Percentiles rank a stretch among this genome's conserved stretches.
Conservation (phyloP, 768 basidiomycete genomes). For the Mrakia frigida region DNA sequence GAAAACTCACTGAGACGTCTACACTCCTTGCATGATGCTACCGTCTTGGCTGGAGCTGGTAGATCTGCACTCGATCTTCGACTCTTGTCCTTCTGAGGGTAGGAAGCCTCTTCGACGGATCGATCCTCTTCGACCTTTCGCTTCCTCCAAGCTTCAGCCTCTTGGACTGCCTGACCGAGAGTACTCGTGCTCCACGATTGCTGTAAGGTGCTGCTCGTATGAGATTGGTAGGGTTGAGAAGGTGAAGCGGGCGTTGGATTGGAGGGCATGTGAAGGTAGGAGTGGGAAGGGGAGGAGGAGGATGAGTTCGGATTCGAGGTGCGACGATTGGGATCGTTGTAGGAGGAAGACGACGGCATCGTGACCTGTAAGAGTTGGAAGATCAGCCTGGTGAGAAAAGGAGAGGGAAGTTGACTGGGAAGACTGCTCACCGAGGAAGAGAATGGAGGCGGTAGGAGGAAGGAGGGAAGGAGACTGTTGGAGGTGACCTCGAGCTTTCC, state of each 20-base stretch:
- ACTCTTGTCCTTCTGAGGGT: no score
- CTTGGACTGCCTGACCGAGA: not conserved
- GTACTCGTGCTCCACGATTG: not conserved
- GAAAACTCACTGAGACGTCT: not conserved
- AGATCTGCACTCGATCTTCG: no score
- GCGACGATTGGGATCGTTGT: not conserved
- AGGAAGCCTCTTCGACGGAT: no score
- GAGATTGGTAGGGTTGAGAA: not conserved
- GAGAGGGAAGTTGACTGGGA: no score
- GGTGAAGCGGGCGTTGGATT: not conserved
- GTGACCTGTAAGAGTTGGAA: no score
- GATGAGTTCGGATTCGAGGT: not conserved
- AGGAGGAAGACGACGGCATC: not conserved
- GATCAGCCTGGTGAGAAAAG: no score
- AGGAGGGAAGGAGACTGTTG: no score
- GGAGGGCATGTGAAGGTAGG: not conserved
- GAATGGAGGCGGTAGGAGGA: no score
- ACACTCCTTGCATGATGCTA: not conserved
- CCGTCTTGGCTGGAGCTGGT: not conserved
- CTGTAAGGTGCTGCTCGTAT: not conserved
- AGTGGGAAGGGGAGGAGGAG: not conserved
- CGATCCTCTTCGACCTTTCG: not conserved
- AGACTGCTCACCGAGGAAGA: no score
- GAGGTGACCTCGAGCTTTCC: no score
- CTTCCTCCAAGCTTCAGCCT: not conserved